Base-by-base conservation (phyloP, 2,329 filamentous ascomycete species). In the Exophiala bonariae region DNA sequence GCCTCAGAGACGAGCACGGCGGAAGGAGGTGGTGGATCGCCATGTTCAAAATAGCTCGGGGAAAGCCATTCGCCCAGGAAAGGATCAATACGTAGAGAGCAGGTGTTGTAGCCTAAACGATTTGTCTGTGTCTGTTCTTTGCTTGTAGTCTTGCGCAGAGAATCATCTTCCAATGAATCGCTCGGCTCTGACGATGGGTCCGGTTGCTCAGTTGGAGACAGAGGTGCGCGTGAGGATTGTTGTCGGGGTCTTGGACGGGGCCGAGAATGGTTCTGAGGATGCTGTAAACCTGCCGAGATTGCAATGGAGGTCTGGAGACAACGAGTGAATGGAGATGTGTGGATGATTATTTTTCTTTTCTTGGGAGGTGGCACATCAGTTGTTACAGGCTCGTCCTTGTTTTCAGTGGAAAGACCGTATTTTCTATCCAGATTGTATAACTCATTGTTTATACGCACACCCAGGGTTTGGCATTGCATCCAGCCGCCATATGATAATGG, bases 61-160 rank as follows among this genome's bases (percentile, higher is more conserved):
- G 87, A 88, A 22, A 97, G 77, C 93, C 93, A 99, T 74, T 99
- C 93, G 39, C 93, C 92, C 0, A 99, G 77, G 63, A 95, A 96
- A 0, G 91, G 86, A 68, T 99, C 93, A 4, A 99, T 78, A 1
- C 93, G 86, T 38, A 99, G 70, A 8, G 36, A 41, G 39, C 48
- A 52, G 14, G 45, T 47, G 28, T 55, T 50, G 35, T 50, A 52
- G 26, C 52, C 49, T 23, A 56, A 19, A 14, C 47, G 41, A 44
- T 56, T 52, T 14, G 46, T 50, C 9, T 51, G 38, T 11, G 16
- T 14, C 19, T 34, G 47, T 4, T 50, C 52, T 23, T 41, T 45
- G 30, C 42, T 49, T 7, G 23, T 11, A 6, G 41, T 36, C 8
- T 43, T 48, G 10, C 48, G 38, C 8, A 49, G 19, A 22, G 34